These are phyloP conservation scores for Leccinum variicolor DNA, from an alignment of 768 basidiomycete species.

Conservation along the genomic window DNA sequence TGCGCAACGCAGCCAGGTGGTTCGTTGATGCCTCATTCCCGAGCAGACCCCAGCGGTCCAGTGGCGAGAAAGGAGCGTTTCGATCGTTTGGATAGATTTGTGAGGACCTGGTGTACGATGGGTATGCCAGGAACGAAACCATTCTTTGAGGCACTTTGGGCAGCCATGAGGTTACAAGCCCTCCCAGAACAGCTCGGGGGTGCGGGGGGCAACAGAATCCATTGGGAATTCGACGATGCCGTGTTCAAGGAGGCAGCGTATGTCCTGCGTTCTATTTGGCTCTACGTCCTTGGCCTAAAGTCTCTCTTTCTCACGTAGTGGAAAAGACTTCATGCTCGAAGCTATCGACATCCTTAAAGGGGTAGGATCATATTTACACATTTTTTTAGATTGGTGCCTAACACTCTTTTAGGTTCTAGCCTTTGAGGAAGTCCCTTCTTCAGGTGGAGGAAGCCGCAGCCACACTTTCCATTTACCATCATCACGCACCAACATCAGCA, in stretches of 20 bases:
- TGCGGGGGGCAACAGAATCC: constrained; percentile 65
- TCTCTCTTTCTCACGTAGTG: constrained; percentile 46
- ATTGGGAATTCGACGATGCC: constrained; percentile 94
- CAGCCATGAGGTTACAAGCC: constrained; percentile 74
- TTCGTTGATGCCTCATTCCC: constrained; percentile 70
- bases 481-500: constrained; percentile 39
- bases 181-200: constrained; percentile 80
- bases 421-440: constrained; percentile 64
- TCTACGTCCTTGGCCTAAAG: constrained; percentile 10
- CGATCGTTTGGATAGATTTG: constrained; percentile 71
- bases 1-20: constrained; percentile 76
- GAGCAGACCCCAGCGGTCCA: constrained; percentile 59
- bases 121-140: constrained; percentile 89
- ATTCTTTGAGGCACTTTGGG: constrained; percentile 68
- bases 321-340: constrained; percentile 93
- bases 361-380: constrained; percentile 42
- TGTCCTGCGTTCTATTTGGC: constrained; percentile 34
- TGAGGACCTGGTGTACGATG: constrained; percentile 79
- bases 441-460: constrained; percentile 26
- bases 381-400: background rate
- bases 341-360: constrained; percentile 89
- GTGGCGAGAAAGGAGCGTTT: constrained; percentile 75
- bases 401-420: constrained; percentile 47
- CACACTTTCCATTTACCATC: constrained; percentile 38
- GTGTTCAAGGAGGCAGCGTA: constrained; percentile 93